Base-by-base conservation (phyloP, 768 basidiomycete genomes). In the Collybia nuda region DNA sequence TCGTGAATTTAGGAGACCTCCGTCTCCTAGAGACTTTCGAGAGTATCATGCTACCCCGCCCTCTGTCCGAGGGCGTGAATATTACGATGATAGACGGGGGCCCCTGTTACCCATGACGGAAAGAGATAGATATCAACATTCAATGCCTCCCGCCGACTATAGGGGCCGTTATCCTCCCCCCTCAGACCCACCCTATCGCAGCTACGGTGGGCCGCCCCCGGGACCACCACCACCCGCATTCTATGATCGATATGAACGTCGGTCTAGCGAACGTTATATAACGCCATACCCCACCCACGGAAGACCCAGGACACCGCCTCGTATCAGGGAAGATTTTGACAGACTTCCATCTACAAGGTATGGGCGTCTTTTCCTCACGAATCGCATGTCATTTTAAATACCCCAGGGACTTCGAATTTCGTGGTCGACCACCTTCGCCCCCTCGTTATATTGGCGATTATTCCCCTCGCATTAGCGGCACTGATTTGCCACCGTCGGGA, bases 11-110 rank as follows among this genome's bases (percentile, higher is more conserved):
- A 75, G 87, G 42, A 72, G 86, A 50, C 81, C 84, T 49, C 70
- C 74, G 12, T 81, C 88, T 44, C 79, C 85, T 14, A 76, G 86
- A 56, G 88, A 88, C 9, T 82, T 80, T 59, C 75, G 85, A 35
- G 88, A 89, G 51, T 84, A 86, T 66, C 74, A 76, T 53, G 69
- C 72, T 32, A 72, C 76, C 37, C 68, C 76, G 52, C 67, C 72
- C 55, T 59, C 74, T 53, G 69, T 72, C 59, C 78, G 84, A 41
- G 81, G 72, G 56, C 80, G 85, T 51, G 87, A 91, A 42, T 77
- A 81, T 58, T 87, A 92, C 56, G 90, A 91, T 43, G 85, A 82
- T 56, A 77, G 84, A 59, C 72, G 76, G 48, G 76, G 75, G 28
- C 32, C 3, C 12, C 72, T 68, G 26, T 69, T 72, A 53, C 66